These are phyloP conservation scores for Clarireedia paspali DNA, from an alignment of 2,329 filamentous ascomycete genomes.

Conservation along the genomic window DNA sequence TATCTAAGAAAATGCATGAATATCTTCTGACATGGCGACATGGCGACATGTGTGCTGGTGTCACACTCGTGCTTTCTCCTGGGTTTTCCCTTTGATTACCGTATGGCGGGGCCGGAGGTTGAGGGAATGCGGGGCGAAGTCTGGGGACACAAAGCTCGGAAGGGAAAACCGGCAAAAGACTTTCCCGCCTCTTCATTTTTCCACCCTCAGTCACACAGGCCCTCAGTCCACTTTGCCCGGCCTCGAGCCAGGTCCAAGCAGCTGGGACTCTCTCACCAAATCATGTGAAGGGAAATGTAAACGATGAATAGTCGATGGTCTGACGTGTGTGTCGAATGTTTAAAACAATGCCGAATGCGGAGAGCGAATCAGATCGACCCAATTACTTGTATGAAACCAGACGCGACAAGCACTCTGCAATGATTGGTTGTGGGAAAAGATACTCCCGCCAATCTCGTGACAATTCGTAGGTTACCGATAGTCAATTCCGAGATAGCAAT, in stretches of 20 bases:
- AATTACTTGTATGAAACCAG: neutral
- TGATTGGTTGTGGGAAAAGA: neutral
- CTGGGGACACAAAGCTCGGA: neutral
- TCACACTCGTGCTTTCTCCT: neutral
- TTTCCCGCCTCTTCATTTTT: neutral
- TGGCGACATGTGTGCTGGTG: neutral
- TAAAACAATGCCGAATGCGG: neutral
- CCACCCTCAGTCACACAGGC: neutral
- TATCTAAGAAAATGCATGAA: neutral
- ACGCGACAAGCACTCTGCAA: neutral
- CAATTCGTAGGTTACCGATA: neutral
- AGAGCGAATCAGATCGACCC: neutral
- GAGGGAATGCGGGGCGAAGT: neutral
- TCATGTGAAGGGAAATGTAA: neutral
- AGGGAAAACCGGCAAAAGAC: slow-evolving; percentile 1
- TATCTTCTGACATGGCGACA: neutral
- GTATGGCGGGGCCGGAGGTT: neutral
- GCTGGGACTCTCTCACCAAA: neutral
- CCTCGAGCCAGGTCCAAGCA: neutral
- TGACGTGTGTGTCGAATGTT: neutral
- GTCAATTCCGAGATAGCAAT: neutral
- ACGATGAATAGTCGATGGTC: neutral
- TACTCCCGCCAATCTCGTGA: slow-evolving; percentile 2
- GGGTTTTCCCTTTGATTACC: neutral
- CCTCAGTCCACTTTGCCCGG: neutral